Percentiles rank a stretch among this genome's conserved stretches.
Evolutionary conservation across 768 basidiomycete genomes (phyloP).

Genomic region (Termitomyces sp.): DNA sequence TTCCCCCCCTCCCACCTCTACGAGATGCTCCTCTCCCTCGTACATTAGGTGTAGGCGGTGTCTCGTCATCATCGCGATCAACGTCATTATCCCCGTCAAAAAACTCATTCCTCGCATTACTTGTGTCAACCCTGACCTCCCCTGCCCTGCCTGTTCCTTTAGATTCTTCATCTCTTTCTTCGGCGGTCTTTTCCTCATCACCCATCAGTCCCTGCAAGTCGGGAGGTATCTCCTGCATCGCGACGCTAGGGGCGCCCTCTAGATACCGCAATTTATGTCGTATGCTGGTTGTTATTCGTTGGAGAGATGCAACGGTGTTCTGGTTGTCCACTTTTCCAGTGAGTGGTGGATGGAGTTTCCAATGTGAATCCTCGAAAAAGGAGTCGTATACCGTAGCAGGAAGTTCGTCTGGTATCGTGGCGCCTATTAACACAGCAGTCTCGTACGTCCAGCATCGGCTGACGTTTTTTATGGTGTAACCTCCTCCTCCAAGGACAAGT

Average conservation of each 20-base stretch:
- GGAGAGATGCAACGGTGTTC: conserved; percentile 77
- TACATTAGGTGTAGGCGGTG: neutral
- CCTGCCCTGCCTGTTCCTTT: conserved; percentile 47
- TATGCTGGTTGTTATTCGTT: conserved; percentile 82
- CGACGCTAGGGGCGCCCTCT: conserved; percentile 93
- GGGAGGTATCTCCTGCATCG: conserved; percentile 95
- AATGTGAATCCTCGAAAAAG: conserved; percentile 89
- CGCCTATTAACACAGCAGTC: conserved; percentile 86
- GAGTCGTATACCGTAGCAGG: conserved; percentile 87
- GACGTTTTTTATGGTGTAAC: conserved; percentile 96
- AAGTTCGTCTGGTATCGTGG: conserved; percentile 78
- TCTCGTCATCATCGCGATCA: conserved; percentile 40
- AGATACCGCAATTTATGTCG: conserved; percentile 87
- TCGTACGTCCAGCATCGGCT: conserved; percentile 99
- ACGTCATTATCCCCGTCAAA: conserved; percentile 71
- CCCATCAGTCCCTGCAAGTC: conserved; percentile 75
- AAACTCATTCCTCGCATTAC: conserved; percentile 57
- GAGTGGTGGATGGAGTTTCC: conserved; percentile 90
- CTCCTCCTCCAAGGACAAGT: conserved; percentile 90
- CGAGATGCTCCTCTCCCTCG: conserved; percentile 19
- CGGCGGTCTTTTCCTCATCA: conserved; percentile 29
- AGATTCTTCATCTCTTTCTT: conserved; percentile 47
- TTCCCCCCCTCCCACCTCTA: conserved; percentile 28
- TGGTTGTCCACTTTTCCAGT: conserved; percentile 91
- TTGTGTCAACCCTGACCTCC: conserved; percentile 48